Evolutionary conservation across 2,329 filamentous ascomycete genomes (phyloP), one percentile per base, ranked within the genome.

Genomic region (Sclerotinia trifoliorum): DNA sequence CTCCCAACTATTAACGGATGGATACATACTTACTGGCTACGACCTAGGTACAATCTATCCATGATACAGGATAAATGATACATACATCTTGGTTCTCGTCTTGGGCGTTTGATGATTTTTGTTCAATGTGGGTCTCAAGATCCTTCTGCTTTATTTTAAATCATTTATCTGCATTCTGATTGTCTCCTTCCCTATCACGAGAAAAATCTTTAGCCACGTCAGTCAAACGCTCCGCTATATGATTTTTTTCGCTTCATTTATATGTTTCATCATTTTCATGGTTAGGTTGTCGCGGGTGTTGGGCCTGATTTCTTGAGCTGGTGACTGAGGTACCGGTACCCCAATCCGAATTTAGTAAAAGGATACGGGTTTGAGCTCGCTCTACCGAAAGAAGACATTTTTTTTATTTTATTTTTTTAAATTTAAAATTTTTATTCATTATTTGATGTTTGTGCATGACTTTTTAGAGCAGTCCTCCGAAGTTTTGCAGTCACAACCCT

Each of bases 121-220:
- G 3, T 62, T 39, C 46, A 35, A 26, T 51, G 44, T 51, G 46
- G 58, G 44, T 62, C 58, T 5, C 35, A 7, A 35, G 48, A 62
- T 62, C 44, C 46, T 62, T 49, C 32, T 62, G 29, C 29, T 39
- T 62, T 29, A 39, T 51, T 35, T 7, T 39, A 49, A 51, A 29
- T 5, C 32, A 4, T 62, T 24, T n/a, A 26, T 62, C 46, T 62
- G 29, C 60, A 56, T 56, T 56, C 35, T 35, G 21, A 39, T 51
- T 26, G 46, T 49, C n/a, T 51, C 60, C 8, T 51, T 62, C 60
- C 60, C 60, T 62, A 62, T 62, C 46, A 49, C 24, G 26, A 51
- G 60, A 49, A 62, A 62, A 62, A 24, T 62, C 60, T 62, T 62
- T 32, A n/a, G 60, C 60, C 60, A 62, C 60, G 60, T 62, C 60